phyloP scores from a whole-genome alignment of 1,139 yeast species.

The Candida frijolesensis region DNA sequence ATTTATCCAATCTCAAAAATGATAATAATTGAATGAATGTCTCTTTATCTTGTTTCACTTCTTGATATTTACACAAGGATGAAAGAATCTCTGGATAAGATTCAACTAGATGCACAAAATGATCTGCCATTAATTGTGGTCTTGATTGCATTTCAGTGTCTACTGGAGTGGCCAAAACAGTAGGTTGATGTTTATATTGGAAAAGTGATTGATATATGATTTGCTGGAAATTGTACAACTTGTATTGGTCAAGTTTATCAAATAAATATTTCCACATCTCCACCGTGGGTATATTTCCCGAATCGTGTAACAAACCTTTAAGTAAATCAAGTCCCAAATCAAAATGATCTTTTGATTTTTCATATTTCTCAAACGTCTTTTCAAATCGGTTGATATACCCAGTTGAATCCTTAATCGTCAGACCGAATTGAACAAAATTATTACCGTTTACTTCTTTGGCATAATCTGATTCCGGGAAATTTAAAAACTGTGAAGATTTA shows the following conservation, averaged over 20 bases:
- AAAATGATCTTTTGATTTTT: constrained; percentile 21
- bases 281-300: constrained; percentile 26
- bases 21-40: constrained; percentile 29
- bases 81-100: constrained; percentile 31
- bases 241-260: constrained; percentile 25
- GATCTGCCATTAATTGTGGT: constrained; percentile 20
- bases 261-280: constrained; percentile 28
- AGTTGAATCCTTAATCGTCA: constrained; percentile 9
- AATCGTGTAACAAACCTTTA: constrained; percentile 20
- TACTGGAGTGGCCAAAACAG: constrained; percentile 21
- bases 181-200: constrained; percentile 22
- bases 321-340: constrained; percentile 24
- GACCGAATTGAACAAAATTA: constrained; percentile 12
- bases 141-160: background rate
- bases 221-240: constrained; percentile 29
- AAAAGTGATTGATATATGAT: constrained; percentile 30
- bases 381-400: constrained; percentile 25
- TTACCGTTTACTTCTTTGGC: constrained; percentile 6
- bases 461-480: constrained; percentile 26
- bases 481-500: constrained; percentile 37
- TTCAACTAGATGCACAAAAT: constrained; percentile 25
- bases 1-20: constrained; percentile 32
- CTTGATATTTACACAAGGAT: constrained; percentile 30
- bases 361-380: constrained; percentile 20
- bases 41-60: constrained; percentile 20